phyloP scores from a whole-genome alignment of 805 yeast genomes.

The Ogataea kodamae region DNA sequence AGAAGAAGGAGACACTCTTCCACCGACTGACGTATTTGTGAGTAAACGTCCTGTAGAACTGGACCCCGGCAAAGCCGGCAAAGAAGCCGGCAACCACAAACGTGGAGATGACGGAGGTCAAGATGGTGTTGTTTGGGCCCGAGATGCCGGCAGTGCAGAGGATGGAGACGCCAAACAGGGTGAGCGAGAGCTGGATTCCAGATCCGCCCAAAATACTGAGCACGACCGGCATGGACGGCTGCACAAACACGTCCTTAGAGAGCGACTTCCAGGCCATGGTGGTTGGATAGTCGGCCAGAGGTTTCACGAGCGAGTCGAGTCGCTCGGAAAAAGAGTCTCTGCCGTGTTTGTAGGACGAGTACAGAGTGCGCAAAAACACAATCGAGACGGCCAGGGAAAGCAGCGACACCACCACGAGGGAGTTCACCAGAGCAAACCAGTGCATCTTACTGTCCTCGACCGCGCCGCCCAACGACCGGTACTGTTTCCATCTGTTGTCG shows the following conservation, averaged over 20 bases:
- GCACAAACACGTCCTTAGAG: conserved; percentile 48
- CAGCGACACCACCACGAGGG: conserved; percentile 59
- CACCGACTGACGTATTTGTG: conserved; percentile 37
- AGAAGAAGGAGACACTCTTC: conserved; percentile 40
- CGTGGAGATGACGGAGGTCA: conserved; percentile 55
- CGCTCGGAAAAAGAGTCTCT: conserved; percentile 17
- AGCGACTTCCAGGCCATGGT: conserved; percentile 51
- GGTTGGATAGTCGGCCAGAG: conserved; percentile 6
- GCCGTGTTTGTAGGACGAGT: conserved; percentile 39
- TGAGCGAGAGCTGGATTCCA: conserved; percentile 70
- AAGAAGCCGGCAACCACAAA: conserved; percentile 69
- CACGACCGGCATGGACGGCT: conserved; percentile 46
- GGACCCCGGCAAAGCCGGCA: conserved; percentile 70
- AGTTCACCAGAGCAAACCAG: conserved; percentile 74
- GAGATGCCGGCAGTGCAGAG: conserved; percentile 56
- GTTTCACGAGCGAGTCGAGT: conserved; percentile 15
- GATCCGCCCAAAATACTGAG: conserved; percentile 62
- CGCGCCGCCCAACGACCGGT: conserved; percentile 37
- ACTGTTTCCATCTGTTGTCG: conserved; percentile 70
- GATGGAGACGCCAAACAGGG: conserved; percentile 57
- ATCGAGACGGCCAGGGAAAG: conserved; percentile 63
- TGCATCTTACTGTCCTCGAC: conserved; percentile 60
- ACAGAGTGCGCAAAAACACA: conserved; percentile 55
- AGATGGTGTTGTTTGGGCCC: conserved; percentile 61
- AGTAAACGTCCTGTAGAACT: conserved; percentile 54